Percentiles rank a stretch among this genome's conserved stretches.
These are phyloP conservation scores for Candida patagonica DNA, from an alignment of 805 yeast species.

Conservation along the genomic window DNA sequence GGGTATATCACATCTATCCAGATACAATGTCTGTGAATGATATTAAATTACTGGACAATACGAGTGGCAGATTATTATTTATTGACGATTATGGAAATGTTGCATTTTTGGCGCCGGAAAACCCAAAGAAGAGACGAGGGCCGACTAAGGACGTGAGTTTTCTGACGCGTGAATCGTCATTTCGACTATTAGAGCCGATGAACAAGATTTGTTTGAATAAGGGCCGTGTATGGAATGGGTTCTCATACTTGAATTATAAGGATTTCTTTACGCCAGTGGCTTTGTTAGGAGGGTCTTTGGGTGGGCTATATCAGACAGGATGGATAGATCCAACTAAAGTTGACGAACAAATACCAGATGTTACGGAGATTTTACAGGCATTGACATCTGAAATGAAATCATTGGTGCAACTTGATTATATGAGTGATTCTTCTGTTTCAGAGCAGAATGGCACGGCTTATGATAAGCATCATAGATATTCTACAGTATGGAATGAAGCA, in stretches of 20 bases:
- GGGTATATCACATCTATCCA: neutral
- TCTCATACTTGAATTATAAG: neutral
- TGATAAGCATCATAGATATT: too few species aligned
- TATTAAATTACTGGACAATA: neutral
- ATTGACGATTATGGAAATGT: neutral
- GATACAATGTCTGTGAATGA: constrained; percentile 1
- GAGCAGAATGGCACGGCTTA: too few species aligned
- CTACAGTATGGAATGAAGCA: too few species aligned
- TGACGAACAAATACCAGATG: neutral
- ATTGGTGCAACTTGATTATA: too few species aligned
- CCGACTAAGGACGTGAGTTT: too few species aligned
- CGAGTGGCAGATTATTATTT: neutral
- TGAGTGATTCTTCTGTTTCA: too few species aligned
- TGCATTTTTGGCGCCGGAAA: neutral
- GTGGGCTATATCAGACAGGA: constrained; percentile 3
- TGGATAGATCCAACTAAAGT: neutral
- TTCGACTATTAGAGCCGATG: neutral
- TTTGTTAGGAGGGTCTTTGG: neutral
- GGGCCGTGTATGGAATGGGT: neutral
- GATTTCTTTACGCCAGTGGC: neutral
- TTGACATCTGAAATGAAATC: too few species aligned
- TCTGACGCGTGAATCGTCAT: neutral
- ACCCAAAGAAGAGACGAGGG: too few species aligned
- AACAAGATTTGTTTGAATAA: neutral
- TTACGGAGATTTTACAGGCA: too few species aligned